A percentile compares a stretch with the other conserved stretches of the same genome.
Evolutionary conservation across 352 stramenopile genomes (phyloP).

Genomic region (Pseudoperonospora humuli): DNA sequence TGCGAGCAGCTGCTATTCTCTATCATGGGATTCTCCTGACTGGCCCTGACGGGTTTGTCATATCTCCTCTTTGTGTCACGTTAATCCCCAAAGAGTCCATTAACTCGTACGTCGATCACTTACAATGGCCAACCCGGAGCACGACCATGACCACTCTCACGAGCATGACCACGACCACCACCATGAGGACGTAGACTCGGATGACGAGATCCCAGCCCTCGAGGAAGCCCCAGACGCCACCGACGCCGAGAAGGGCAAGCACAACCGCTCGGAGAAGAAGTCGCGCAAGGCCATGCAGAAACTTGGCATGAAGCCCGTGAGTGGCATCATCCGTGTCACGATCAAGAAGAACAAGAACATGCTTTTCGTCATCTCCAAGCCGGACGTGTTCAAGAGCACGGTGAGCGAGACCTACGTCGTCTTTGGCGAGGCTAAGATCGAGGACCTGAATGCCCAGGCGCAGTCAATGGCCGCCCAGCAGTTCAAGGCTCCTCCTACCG

Average conservation of each 20-base stretch:
- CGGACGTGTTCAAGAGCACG: constrained; percentile 97
- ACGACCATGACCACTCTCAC: constrained; percentile 38
- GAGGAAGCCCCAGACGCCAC: constrained; percentile 62
- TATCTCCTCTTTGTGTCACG: too few relatives aligned
- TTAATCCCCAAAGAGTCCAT: constrained; percentile 15
- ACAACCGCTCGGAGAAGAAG: constrained; percentile 99
- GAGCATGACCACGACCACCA: constrained; percentile 46
- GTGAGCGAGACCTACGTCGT: constrained; percentile 95
- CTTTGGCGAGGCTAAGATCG: constrained; percentile 98
- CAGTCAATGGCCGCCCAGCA: constrained; percentile 87
- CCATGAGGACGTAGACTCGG: constrained; percentile 58
- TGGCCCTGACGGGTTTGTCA: constrained; percentile 9
- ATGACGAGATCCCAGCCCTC: constrained; percentile 78
- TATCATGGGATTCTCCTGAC: constrained; percentile 4
- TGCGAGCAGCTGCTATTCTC: neutral
- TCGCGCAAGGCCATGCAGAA: constrained; percentile 98
- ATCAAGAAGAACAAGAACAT: constrained; percentile 98
- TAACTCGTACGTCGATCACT: constrained; percentile 7
- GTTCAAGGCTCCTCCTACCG: constrained; percentile 74
- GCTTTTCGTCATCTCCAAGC: constrained; percentile 96
- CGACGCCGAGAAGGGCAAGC: constrained; percentile 73
- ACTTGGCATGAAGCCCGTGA: constrained; percentile 95
- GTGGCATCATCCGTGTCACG: constrained; percentile 94
- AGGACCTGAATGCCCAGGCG: constrained; percentile 90
- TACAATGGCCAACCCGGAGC: constrained; percentile 38